phyloP scores from a whole-genome alignment of 2,329 filamentous ascomycete species.

The Aureobasidium sp. region DNA sequence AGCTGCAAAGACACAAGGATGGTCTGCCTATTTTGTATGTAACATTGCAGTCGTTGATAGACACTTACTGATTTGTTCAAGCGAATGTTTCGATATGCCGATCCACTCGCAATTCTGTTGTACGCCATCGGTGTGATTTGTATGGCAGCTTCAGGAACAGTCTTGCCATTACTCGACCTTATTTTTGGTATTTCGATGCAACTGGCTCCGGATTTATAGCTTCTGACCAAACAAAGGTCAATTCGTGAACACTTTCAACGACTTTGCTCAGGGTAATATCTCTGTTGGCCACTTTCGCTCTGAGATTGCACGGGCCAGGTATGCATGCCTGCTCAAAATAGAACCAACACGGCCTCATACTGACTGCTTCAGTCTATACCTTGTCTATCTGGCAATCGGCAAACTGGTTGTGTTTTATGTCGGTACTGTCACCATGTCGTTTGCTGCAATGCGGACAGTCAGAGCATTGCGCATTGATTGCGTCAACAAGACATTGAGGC shows the following conservation, averaged over 20 bases:
- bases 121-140: neutral
- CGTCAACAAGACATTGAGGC: conserved; percentile 51
- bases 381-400: conserved; percentile 58
- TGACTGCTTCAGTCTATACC: conserved; percentile 44
- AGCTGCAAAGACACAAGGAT: neutral
- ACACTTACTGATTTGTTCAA: neutral
- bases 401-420: conserved; percentile 58
- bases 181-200: conserved; percentile 54
- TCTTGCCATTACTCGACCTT: conserved; percentile 36
- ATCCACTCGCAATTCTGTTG: neutral
- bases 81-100: neutral
- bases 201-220: too few relatives aligned
- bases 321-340: conserved; percentile 54
- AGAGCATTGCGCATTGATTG: conserved; percentile 57
- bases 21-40: conserved; percentile 3
- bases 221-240: neutral
- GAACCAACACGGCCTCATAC: conserved; percentile 28
- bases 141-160: neutral
- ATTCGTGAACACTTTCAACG: conserved; percentile 63
- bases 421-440: conserved; percentile 57
- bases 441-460: conserved; percentile 57
- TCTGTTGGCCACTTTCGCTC: conserved; percentile 51
- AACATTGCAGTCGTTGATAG: neutral
- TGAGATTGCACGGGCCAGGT: conserved; percentile 72
- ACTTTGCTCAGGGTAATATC: conserved; percentile 49